phyloP scores from a whole-genome alignment of 768 basidiomycete genomes.

The Termitomyces sp. region DNA sequence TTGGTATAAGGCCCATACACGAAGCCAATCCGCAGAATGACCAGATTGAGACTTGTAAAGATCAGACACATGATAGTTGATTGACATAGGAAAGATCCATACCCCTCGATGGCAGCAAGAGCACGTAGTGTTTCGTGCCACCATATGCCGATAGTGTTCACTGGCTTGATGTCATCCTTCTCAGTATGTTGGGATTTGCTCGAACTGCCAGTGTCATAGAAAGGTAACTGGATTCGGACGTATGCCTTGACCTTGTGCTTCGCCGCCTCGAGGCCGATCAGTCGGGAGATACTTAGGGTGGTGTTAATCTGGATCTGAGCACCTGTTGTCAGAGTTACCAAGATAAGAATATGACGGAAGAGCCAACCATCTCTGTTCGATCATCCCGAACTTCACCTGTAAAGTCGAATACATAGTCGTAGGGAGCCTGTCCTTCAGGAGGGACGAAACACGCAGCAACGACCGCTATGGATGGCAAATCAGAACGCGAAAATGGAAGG shows the following conservation, averaged over 20 bases:
- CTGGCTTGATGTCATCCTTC: constrained; percentile 70
- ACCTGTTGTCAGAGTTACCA: constrained; percentile 4
- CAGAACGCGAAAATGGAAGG: constrained; percentile 10
- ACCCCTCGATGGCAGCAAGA: constrained; percentile 72
- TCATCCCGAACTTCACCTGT: constrained; percentile 77
- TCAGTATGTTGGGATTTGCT: constrained; percentile 64
- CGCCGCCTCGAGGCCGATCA: constrained; percentile 75
- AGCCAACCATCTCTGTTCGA: constrained; percentile 65
- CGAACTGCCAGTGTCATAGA: constrained; percentile 56
- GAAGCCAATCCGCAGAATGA: constrained; percentile 69
- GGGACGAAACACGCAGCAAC: constrained; percentile 70
- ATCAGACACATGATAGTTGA: constrained; percentile 9
- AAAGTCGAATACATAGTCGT: constrained; percentile 80
- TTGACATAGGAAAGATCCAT: constrained; percentile 16
- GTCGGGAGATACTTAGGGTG: constrained; percentile 63
- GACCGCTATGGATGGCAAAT: constrained; percentile 39
- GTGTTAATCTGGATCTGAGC: constrained; percentile 70
- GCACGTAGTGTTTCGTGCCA: constrained; percentile 84
- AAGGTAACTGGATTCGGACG: constrained; percentile 71
- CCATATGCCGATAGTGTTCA: constrained; percentile 70
- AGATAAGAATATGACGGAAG: constrained; percentile 6
- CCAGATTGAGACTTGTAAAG: constrained; percentile 63
- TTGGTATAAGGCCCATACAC: constrained; percentile 80
- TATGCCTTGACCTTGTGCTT: constrained; percentile 75
- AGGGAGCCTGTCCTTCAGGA: constrained; percentile 60